Conservation (phyloP, 2,329 filamentous ascomycete species). For the Pseudogymnoascus sp. region DNA sequence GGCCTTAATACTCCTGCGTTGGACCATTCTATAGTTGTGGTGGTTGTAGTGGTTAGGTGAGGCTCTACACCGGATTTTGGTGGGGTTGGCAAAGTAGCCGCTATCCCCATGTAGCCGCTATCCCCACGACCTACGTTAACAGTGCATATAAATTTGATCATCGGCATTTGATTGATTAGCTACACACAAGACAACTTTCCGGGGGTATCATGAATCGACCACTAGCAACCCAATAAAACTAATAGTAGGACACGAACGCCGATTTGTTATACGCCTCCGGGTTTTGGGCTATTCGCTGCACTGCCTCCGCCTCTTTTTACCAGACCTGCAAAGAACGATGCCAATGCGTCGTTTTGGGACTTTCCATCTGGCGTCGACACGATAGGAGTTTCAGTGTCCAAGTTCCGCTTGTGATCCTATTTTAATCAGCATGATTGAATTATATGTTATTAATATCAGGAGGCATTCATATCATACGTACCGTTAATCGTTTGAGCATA, state of each 20-base stretch:
- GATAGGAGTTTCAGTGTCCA: constrained; percentile 26
- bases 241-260: neutral
- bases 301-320: constrained; percentile 40
- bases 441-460: neutral
- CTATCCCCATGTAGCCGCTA: too few relatives aligned
- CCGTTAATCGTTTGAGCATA: constrained; percentile 80
- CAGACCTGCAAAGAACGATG: constrained; percentile 50
- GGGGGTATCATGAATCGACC: constrained; percentile 1
- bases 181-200: neutral
- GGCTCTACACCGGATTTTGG: too few relatives aligned
- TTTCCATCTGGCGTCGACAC: constrained; percentile 33
- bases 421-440: constrained; percentile 10
- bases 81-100: too few relatives aligned
- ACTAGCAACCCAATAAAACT: neutral
- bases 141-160: neutral
- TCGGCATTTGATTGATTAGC: neutral
- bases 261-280: constrained; percentile 13
- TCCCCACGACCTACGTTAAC: too few relatives aligned
- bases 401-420: constrained; percentile 23
- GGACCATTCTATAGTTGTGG: too few relatives aligned
- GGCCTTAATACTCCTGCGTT: too few relatives aligned
- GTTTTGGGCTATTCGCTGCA: constrained; percentile 24
- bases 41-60: too few relatives aligned
- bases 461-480: constrained; percentile 32
- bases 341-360: constrained; percentile 49